These are phyloP conservation scores for Manihot esculenta DNA, from an alignment of 441 rosid genomes.

Conservation along the genomic window DNA sequence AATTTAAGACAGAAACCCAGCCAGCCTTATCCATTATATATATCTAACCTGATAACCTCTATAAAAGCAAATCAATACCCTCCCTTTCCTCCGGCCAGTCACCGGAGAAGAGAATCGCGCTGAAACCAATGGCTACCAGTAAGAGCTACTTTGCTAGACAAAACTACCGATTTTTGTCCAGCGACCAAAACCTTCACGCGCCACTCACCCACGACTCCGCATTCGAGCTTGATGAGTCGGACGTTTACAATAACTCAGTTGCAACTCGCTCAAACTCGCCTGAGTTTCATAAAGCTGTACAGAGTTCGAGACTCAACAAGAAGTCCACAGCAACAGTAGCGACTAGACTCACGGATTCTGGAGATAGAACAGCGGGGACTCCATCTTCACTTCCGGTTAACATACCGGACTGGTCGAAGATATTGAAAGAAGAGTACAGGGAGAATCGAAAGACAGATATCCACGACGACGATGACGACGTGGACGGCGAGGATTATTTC, in stretches of 20 bases:
- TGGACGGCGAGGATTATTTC: constrained; percentile 43
- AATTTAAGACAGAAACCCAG: neutral
- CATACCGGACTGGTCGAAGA: constrained; percentile 97
- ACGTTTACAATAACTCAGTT: constrained; percentile 42
- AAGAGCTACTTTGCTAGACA: constrained; percentile 59
- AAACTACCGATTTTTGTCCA: constrained; percentile 57
- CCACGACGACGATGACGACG: constrained; percentile 47
- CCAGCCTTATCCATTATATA: constrained; percentile 51
- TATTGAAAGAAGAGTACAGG: constrained; percentile 62
- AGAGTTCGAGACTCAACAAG: constrained; percentile 31
- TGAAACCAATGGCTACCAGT: constrained; percentile 72
- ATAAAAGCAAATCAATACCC: constrained; percentile 47
- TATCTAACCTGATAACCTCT: constrained; percentile 29
- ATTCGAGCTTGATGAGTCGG: constrained; percentile 88
- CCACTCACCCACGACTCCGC: constrained; percentile 34
- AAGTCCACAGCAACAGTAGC: constrained; percentile 22
- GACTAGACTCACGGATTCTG: constrained; percentile 22
- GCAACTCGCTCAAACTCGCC: constrained; percentile 48
- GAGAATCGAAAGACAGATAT: constrained; percentile 44
- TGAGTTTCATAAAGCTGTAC: constrained; percentile 41
- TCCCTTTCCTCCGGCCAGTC: neutral
- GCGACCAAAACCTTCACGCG: constrained; percentile 39
- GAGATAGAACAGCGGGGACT: constrained; percentile 23
- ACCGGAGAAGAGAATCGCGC: neutral
- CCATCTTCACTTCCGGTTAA: constrained; percentile 75